Evolutionary conservation across 1,284 basidiomycete genomes (phyloP).

Genomic region (Pseudozyma thailandica): DNA sequence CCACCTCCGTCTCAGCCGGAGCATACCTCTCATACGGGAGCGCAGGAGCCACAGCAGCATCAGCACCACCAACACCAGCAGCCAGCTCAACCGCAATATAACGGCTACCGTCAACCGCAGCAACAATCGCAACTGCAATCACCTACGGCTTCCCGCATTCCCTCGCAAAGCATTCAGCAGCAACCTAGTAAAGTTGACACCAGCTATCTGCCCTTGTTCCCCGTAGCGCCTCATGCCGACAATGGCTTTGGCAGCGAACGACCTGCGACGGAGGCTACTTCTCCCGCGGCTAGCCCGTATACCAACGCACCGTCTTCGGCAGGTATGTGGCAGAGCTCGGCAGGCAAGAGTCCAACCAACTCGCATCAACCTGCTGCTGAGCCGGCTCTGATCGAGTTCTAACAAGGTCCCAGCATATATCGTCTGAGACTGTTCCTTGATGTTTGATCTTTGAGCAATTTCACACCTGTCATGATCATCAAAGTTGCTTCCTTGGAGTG

Average conservation of each 20-base stretch:
- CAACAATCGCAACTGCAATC: slow-evolving; percentile 14
- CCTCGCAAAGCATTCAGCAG: slow-evolving; percentile 4
- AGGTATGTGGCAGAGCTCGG: slow-evolving; percentile 50
- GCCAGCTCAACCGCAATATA: background rate
- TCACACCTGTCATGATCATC: too few relatives aligned
- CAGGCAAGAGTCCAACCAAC: slow-evolving; percentile 22
- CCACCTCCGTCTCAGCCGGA: slow-evolving; percentile 18
- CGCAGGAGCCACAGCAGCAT: slow-evolving; percentile 4
- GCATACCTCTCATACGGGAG: background rate
- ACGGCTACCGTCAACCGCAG: slow-evolving; percentile 1
- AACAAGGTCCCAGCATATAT: background rate
- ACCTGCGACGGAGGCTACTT: slow-evolving; percentile 17
- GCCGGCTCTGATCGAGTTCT: slow-evolving; percentile 52
- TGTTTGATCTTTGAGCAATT: too few relatives aligned
- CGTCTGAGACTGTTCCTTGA: too few relatives aligned
- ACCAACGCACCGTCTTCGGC: slow-evolving; percentile 47
- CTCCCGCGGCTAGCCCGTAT: slow-evolving; percentile 30
- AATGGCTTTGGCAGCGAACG: slow-evolving; percentile 31
- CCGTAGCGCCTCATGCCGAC: slow-evolving; percentile 47
- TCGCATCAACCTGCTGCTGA: slow-evolving; percentile 20
- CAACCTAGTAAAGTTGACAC: slow-evolving; percentile 24
- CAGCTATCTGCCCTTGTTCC: slow-evolving; percentile 44
- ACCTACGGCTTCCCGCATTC: background rate
- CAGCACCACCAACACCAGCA: slow-evolving; percentile 21
- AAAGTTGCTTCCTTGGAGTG: too few relatives aligned